Conservation (phyloP, 73 alveolate genomes). For the Breviolum minutum region DNA sequence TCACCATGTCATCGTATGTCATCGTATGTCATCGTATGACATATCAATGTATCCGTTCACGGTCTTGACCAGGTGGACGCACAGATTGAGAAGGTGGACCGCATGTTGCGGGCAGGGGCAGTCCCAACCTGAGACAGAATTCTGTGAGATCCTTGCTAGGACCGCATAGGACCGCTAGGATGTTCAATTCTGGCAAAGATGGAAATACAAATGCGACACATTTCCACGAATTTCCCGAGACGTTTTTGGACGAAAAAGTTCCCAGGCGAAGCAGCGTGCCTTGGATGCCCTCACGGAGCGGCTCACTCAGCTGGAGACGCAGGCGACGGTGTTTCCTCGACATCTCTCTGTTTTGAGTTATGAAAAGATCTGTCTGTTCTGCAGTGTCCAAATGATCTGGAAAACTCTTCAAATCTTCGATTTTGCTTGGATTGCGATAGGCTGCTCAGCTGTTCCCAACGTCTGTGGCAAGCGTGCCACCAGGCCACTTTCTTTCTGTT, state of each 20-base stretch:
- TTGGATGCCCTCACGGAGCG: conserved; percentile 92
- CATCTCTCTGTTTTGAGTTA: too few relatives aligned
- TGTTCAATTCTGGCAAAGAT: background rate
- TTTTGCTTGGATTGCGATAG: background rate
- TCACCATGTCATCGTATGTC: background rate
- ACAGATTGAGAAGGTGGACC: conserved; percentile 95
- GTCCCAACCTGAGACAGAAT: background rate
- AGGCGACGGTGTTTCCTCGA: too few relatives aligned
- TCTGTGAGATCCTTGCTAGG: too few relatives aligned
- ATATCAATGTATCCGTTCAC: background rate
- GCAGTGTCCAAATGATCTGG: background rate
- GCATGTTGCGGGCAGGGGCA: conserved; percentile 93
- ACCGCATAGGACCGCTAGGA: background rate
- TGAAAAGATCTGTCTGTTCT: too few relatives aligned
- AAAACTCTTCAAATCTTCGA: background rate
- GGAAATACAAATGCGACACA: background rate
- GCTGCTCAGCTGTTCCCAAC: conserved; percentile 61
- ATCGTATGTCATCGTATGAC: too few relatives aligned
- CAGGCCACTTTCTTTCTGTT: background rate
- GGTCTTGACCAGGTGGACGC: conserved; percentile 77
- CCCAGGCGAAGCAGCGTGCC: conserved; percentile 94
- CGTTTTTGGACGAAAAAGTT: background rate
- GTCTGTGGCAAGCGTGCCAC: conserved; percentile 61
- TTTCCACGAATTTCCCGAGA: background rate
- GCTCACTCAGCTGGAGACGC: conserved; percentile 93